A percentile compares a stretch with the other conserved stretches of the same genome.
Conservation (phyloP, 305 asterid species). For the Fraxinus sp. region DNA sequence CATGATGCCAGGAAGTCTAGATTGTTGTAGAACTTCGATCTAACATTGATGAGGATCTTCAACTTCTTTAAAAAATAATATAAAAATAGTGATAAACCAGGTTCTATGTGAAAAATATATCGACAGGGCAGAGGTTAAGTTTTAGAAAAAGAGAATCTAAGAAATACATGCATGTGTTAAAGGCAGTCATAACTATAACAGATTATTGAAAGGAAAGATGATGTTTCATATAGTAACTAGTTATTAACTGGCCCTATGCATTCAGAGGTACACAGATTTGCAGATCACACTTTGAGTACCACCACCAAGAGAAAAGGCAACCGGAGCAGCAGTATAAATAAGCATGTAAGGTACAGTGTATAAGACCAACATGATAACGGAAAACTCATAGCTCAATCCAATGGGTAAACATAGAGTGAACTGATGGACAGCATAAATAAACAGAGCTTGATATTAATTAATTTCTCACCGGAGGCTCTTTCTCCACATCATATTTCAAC, state of each 20-base stretch:
- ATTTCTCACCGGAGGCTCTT: constrained; percentile 65
- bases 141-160: neutral
- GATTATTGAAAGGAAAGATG: neutral
- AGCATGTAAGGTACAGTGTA: neutral
- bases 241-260: neutral
- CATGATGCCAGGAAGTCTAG: neutral
- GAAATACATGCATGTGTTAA: neutral
- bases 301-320: neutral
- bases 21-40: neutral
- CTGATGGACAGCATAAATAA: neutral
- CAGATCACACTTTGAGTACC: neutral
- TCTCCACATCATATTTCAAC: constrained; percentile 80
- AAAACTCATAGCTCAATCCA: neutral
- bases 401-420: neutral
- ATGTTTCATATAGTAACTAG: neutral
- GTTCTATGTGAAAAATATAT: neutral
- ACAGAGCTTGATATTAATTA: constrained; percentile 5
- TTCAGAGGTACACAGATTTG: neutral
- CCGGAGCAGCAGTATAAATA: neutral
- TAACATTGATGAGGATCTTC: neutral
- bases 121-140: neutral
- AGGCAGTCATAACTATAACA: neutral
- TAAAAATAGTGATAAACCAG: neutral
- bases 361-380: neutral
- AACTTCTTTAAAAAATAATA: constrained; percentile 2